Conservation (phyloP, 2,329 filamentous ascomycete species). For the Aspergillus glaucus region DNA sequence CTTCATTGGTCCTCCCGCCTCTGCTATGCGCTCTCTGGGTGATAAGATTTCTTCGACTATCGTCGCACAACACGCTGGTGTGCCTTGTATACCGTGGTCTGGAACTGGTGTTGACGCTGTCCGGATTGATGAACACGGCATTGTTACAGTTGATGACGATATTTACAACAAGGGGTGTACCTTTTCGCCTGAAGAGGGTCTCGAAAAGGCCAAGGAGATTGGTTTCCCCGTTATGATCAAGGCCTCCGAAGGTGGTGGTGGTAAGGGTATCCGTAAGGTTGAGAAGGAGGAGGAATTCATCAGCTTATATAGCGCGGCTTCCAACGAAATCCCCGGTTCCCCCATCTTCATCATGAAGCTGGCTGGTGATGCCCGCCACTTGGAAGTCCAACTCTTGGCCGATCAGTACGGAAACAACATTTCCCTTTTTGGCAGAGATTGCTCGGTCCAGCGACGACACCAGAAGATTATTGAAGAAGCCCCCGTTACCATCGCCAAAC, state of each 20-base stretch:
- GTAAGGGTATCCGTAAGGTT: slow-evolving; percentile 98
- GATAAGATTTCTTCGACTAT: slow-evolving; percentile 99
- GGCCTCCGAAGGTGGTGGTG: slow-evolving; percentile 98
- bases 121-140: slow-evolving; percentile 68
- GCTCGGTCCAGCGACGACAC: slow-evolving; percentile 94
- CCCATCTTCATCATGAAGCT: slow-evolving; percentile 99
- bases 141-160: slow-evolving; percentile 84
- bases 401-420: slow-evolving; percentile 99
- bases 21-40: slow-evolving; percentile 96
- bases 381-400: slow-evolving; percentile 94
- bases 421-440: slow-evolving; percentile 96
- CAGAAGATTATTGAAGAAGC: slow-evolving; percentile 99
- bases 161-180: slow-evolving; percentile 90
- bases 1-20: slow-evolving; percentile 96
- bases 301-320: slow-evolving; percentile 86
- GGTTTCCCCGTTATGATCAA: slow-evolving; percentile 99
- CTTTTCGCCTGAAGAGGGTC: slow-evolving; percentile 79
- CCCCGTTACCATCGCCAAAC: slow-evolving; percentile 90
- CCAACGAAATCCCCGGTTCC: slow-evolving; percentile 94
- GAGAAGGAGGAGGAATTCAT: slow-evolving; percentile 77
- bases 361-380: slow-evolving; percentile 88
- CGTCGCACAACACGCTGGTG: slow-evolving; percentile 90
- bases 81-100: slow-evolving; percentile 99
- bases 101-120: slow-evolving; percentile 85
- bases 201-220: slow-evolving; percentile 78